Conservation (phyloP, 495 filamentous ascomycete genomes). For the Lepraria neglecta region DNA sequence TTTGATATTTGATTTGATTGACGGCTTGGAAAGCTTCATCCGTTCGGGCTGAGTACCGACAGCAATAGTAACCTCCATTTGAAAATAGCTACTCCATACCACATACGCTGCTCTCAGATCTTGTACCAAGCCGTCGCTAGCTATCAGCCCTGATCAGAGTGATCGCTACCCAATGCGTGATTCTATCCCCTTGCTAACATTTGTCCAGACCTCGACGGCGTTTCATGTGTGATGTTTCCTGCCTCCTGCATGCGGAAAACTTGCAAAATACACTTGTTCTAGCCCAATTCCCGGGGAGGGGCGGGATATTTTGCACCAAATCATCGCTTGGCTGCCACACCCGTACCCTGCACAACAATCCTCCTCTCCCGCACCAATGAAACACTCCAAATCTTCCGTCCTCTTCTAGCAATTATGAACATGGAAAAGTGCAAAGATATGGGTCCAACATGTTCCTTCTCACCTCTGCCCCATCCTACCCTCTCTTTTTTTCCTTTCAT, state of each 20-base stretch:
- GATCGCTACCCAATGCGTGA: neutral
- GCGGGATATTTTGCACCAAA: neutral
- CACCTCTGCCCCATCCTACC: too few species aligned
- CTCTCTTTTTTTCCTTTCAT: too few species aligned
- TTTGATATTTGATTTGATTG: too few species aligned
- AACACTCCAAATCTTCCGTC: neutral
- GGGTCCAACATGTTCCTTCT: neutral
- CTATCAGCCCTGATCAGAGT: neutral
- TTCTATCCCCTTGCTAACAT: neutral
- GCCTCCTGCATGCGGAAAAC: neutral
- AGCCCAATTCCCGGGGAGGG: neutral
- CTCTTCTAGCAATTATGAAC: neutral
- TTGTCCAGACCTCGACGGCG: neutral
- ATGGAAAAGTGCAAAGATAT: neutral
- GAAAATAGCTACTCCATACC: too few species aligned
- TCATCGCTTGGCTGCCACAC: neutral
- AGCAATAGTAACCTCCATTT: too few species aligned
- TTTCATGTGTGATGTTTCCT: neutral
- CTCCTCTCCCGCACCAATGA: constrained; percentile 15
- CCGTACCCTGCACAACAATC: neutral
- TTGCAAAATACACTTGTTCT: neutral
- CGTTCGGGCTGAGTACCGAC: too few species aligned
- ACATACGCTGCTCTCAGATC: too few species aligned
- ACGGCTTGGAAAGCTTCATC: too few species aligned
- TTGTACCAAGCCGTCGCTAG: neutral